Evolutionary conservation across 2,329 filamentous ascomycete genomes (phyloP), one percentile per base, ranked within the genome.

Genomic region (Furcasterigmium sp.): DNA sequence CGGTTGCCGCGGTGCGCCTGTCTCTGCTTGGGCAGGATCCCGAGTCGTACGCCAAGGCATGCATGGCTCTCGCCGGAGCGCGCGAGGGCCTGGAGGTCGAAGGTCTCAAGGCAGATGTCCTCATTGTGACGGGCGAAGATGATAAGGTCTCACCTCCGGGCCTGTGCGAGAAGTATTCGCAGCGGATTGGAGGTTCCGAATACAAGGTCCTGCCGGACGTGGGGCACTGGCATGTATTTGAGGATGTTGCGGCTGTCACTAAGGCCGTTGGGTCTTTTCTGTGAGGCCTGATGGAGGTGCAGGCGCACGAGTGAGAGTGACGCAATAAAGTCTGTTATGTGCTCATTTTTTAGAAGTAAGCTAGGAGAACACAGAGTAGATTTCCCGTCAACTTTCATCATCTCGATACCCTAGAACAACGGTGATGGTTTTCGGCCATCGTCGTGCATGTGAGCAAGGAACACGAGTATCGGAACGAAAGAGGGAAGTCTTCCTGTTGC

Each of bases 41-140:
- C 0, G 75, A 80, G 47, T 70, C 70, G 2, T 80, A 78, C 53
- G 75, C 75, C 2, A 80, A 79, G 47, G 75, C 64, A 0, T 74
- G 71, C 34, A 59, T 60, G 21, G 75, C 75, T 3, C 58, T 78
- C 23, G 75, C 69, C 4, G 57, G 57, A 4, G 64, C 65, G 1
- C 54, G 53, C 2, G 49, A 55, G 17, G 43, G 50, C 14, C 39
- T 72, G 18, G 53, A 63, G 18, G 49, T 71, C 3, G 48, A 56
- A 17, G 46, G 53, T 7, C 40, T 73, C 4, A 49, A 58, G 8
- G 51, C 55, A 5, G 50, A 56, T n/a, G 61, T 60, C 1, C 50
- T 66, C 23, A 58, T 78, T 34, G 46, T 77, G 2, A 69, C 68
- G 0, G 72, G 73, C 0, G 56, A 62, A 1, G 63, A 74, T 14